phyloP scores from a whole-genome alignment of 2,329 filamentous ascomycete genomes.

The Penicillium rolfsii region DNA sequence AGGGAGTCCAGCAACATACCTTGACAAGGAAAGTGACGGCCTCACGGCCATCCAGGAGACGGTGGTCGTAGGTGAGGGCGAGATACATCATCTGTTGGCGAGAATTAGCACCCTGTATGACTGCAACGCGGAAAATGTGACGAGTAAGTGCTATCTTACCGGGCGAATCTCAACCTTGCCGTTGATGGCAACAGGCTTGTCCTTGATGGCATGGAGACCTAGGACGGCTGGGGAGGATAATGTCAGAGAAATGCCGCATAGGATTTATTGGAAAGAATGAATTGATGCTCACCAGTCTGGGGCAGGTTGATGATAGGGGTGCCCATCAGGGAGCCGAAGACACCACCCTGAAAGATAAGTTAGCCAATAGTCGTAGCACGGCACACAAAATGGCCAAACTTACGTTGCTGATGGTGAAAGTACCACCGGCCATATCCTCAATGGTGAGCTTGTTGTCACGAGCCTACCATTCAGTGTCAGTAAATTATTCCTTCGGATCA shows the following conservation, averaged over 20 bases:
- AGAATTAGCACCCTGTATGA: conserved; percentile 18
- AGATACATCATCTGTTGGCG: conserved; percentile 89
- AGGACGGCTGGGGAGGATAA: conserved; percentile 64
- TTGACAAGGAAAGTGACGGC: conserved; percentile 96
- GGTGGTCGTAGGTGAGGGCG: conserved; percentile 95
- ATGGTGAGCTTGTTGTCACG: conserved; percentile 96
- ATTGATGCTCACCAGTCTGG: conserved; percentile 64
- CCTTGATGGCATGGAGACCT: conserved; percentile 95
- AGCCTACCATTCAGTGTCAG: conserved; percentile 61
- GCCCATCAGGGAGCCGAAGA: conserved; percentile 96
- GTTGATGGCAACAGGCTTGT: conserved; percentile 84
- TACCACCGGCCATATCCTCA: conserved; percentile 98
- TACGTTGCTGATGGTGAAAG: conserved; percentile 94
- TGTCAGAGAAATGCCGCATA: neutral
- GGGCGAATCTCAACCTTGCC: conserved; percentile 94
- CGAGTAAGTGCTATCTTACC: conserved; percentile 44
- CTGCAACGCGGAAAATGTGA: neutral
- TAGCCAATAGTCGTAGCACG: neutral
- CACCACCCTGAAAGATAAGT: conserved; percentile 63
- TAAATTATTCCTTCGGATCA: neutral
- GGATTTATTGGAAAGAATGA: neutral
- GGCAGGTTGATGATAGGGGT: conserved; percentile 98
- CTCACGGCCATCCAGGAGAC: conserved; percentile 90
- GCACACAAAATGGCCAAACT: conserved; percentile 23
- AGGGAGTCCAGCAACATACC: conserved; percentile 42